A percentile compares a stretch with the other conserved stretches of the same genome.
Evolutionary conservation across 768 basidiomycete species (phyloP).

Genomic region (Leucogyrophana mollusca): DNA sequence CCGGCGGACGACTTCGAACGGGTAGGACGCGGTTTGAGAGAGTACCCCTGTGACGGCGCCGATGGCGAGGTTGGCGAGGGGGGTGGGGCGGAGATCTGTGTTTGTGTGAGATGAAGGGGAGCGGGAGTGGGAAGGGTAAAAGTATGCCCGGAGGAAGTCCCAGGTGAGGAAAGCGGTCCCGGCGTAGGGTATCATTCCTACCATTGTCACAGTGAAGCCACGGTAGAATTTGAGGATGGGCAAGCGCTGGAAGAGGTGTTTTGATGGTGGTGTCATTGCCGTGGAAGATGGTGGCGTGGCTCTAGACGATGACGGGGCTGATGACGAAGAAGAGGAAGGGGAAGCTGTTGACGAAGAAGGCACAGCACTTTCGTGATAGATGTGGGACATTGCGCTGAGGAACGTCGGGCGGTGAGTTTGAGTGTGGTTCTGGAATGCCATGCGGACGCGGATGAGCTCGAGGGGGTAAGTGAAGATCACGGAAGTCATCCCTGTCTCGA

Average conservation of each 20-base stretch:
- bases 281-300: conserved; percentile 14
- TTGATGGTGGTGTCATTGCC: conserved; percentile 18
- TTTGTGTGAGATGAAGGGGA: conserved; percentile 32
- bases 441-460: conserved; percentile 91
- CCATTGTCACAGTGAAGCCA: conserved; percentile 90
- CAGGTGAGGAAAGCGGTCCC: conserved; percentile 94
- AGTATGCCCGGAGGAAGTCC: conserved; percentile 67
- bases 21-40: conserved; percentile 90
- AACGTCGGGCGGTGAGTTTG: conserved; percentile 46
- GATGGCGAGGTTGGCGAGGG: conserved; percentile 69
- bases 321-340: conserved; percentile 18
- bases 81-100: conserved; percentile 37
- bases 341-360: conserved; percentile 14
- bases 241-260: conserved; percentile 52
- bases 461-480: conserved; percentile 94
- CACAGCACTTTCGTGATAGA: conserved; percentile 65
- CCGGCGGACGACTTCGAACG: conserved; percentile 89
- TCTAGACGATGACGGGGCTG: conserved; percentile 9
- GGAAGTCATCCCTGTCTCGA: conserved; percentile 73
- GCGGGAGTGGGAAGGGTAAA: conserved; percentile 41
- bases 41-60: conserved; percentile 85
- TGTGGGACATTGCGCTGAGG: conserved; percentile 52
- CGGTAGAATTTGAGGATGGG: conserved; percentile 92
- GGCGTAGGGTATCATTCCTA: conserved; percentile 94
- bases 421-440: conserved; percentile 63